These are phyloP conservation scores for Verticillium nonalfalfae DNA, from an alignment of 2,329 filamentous ascomycete species.

Conservation along the genomic window DNA sequence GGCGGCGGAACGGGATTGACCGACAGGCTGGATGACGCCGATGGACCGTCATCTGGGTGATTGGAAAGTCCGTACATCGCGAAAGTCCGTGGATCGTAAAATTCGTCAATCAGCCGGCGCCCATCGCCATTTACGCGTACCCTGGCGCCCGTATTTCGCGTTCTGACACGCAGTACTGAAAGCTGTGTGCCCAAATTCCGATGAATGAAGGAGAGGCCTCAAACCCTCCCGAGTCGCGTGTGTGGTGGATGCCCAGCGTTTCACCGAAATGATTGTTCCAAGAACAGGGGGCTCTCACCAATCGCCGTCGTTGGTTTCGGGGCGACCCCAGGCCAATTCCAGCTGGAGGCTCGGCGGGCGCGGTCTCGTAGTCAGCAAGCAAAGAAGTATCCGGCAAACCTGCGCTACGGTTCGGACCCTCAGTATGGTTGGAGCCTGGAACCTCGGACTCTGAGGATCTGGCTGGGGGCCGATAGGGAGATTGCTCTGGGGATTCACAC, in stretches of 20 bases:
- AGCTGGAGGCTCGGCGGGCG: not conserved
- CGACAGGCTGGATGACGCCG: not conserved
- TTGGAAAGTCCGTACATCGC: not conserved
- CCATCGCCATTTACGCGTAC: not conserved
- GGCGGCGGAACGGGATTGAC: not conserved
- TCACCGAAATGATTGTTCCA: conserved; percentile 1
- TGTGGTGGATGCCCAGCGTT: not conserved
- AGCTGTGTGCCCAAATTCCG: not conserved
- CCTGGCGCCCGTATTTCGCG: not conserved
- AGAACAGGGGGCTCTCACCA: not conserved
- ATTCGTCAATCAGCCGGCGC: not conserved
- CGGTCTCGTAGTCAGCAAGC: not conserved
- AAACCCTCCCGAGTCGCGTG: not conserved
- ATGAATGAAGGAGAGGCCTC: not conserved
- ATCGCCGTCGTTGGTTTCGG: not conserved
- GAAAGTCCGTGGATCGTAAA: not conserved
- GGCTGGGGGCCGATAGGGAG: not conserved
- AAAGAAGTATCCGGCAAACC: not conserved
- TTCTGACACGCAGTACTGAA: not conserved
- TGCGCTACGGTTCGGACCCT: too few relatives aligned
- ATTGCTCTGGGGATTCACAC: not conserved
- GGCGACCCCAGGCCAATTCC: not conserved
- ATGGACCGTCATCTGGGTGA: not conserved
- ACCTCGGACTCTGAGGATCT: not conserved
- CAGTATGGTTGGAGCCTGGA: not conserved